Evolutionary conservation across 2,329 filamentous ascomycete species (phyloP).

Genomic region (Pseudodiploospora longispora): DNA sequence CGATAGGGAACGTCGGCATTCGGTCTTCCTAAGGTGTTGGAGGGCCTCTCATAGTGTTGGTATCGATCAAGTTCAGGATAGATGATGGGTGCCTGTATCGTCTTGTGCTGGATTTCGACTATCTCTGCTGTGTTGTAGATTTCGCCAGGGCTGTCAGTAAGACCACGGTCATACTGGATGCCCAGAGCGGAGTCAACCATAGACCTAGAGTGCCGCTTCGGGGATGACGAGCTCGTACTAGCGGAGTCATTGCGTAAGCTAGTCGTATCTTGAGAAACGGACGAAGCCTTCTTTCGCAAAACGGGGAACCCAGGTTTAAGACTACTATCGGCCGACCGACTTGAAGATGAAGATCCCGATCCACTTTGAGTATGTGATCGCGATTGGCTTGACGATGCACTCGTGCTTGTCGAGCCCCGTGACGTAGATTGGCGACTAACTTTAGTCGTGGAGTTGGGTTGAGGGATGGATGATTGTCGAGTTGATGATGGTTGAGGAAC

Average conservation of each 20-base stretch:
- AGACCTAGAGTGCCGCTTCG: conserved; percentile 29
- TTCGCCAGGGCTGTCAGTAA: conserved; percentile 37
- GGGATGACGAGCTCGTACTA: conserved; percentile 35
- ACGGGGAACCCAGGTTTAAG: conserved; percentile 32
- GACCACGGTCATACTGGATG: conserved; percentile 31
- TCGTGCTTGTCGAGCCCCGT: conserved; percentile 29
- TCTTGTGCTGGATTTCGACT: conserved; percentile 31
- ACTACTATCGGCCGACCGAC: conserved; percentile 24
- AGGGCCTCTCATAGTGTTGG: conserved; percentile 35
- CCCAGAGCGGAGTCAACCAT: conserved; percentile 26
- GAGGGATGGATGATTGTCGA: conserved; percentile 18
- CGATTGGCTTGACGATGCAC: conserved; percentile 21
- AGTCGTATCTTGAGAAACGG: conserved; percentile 30
- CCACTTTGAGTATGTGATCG: conserved; percentile 22
- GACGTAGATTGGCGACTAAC: conserved; percentile 32
- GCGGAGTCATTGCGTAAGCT: conserved; percentile 26
- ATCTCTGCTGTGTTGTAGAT: conserved; percentile 30
- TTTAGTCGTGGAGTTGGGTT: conserved; percentile 16
- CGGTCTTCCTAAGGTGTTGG: conserved; percentile 23
- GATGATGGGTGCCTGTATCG: conserved; percentile 36
- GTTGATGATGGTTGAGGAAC: conserved; percentile 15
- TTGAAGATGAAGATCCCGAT: conserved; percentile 26
- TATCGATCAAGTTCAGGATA: conserved; percentile 58
- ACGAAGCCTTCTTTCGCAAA: conserved; percentile 43
- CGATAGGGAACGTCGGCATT: conserved; percentile 44